phyloP scores from a whole-genome alignment of 1,139 yeast species.

The Kodamaea ohmeri region DNA sequence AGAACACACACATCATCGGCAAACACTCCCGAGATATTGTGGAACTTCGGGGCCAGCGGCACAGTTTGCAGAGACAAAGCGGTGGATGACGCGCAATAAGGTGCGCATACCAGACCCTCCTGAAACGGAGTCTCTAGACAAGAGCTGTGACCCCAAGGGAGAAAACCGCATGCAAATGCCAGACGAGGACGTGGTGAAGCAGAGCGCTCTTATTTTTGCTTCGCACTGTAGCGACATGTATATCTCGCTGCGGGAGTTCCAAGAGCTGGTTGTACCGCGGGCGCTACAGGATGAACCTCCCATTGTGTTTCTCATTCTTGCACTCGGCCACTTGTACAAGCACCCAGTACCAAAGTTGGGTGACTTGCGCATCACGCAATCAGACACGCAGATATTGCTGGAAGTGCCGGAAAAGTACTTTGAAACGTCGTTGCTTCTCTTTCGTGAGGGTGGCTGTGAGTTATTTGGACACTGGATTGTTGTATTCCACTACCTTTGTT shows the following conservation, averaged over 20 bases:
- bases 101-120: constrained; percentile 2
- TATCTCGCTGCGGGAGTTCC: constrained; percentile 2
- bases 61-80: constrained; percentile 1
- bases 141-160: constrained; percentile 1
- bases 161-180: constrained; percentile 6
- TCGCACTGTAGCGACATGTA: neutral
- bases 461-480: constrained; percentile 32
- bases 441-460: constrained; percentile 10
- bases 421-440: constrained; percentile 9
- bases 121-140: neutral
- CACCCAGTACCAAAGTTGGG: neutral
- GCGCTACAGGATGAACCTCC: constrained; percentile 1
- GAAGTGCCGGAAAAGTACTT: constrained; percentile 6
- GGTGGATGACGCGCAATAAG: constrained; percentile 4
- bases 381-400: neutral
- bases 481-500: constrained; percentile 34
- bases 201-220: constrained; percentile 2
- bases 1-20: neutral
- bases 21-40: constrained; percentile 1
- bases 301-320: constrained; percentile 1
- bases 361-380: constrained; percentile 1
- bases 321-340: constrained; percentile 1
- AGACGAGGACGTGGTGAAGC: neutral
- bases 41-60: constrained; percentile 1
- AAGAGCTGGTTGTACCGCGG: constrained; percentile 3